phyloP scores from a whole-genome alignment of 371 early-diverging fungal genomes.

The Rhizopus stolonifer region DNA sequence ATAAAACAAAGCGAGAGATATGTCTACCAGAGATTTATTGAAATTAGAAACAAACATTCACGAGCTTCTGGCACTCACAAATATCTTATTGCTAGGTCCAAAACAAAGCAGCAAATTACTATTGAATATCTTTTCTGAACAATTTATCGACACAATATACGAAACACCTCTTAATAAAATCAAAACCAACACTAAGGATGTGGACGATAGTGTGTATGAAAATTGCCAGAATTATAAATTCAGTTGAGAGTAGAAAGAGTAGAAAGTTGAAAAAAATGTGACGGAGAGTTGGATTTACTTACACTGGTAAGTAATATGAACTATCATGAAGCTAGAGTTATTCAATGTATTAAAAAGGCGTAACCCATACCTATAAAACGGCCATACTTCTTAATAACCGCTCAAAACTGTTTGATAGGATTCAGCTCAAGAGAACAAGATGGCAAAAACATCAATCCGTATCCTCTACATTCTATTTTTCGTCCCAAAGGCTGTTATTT shows the following conservation, averaged over 20 bases:
- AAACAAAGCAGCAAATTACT: background rate
- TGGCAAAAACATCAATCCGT: slow-evolving; percentile 1
- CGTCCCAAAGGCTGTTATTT: background rate
- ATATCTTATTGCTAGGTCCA: background rate
- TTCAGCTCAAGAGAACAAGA: slow-evolving; percentile 6
- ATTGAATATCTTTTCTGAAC: slow-evolving; percentile 4
- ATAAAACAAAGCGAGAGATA: slow-evolving; percentile 1
- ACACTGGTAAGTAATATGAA: background rate
- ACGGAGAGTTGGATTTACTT: slow-evolving; percentile 1
- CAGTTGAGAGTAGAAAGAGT: slow-evolving; percentile 5
- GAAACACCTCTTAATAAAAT: slow-evolving; percentile 11
- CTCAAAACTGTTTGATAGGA: slow-evolving; percentile 4
- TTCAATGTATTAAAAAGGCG: slow-evolving; percentile 4
- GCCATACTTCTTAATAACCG: background rate
- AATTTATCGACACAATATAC: background rate
- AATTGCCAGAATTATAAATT: slow-evolving; percentile 5
- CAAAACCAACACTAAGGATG: slow-evolving; percentile 12
- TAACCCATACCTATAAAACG: background rate
- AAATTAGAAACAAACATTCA: slow-evolving; percentile 3
- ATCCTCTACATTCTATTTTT: slow-evolving; percentile 3
- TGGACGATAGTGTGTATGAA: slow-evolving; percentile 3
- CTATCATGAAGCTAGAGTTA: slow-evolving; percentile 6
- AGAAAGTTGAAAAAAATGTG: slow-evolving; percentile 6
- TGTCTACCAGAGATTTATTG: slow-evolving; percentile 3
- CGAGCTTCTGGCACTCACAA: slow-evolving; percentile 1